phyloP scores from a whole-genome alignment of 495 filamentous ascomycete species.

The Daldinia bambusicola region DNA sequence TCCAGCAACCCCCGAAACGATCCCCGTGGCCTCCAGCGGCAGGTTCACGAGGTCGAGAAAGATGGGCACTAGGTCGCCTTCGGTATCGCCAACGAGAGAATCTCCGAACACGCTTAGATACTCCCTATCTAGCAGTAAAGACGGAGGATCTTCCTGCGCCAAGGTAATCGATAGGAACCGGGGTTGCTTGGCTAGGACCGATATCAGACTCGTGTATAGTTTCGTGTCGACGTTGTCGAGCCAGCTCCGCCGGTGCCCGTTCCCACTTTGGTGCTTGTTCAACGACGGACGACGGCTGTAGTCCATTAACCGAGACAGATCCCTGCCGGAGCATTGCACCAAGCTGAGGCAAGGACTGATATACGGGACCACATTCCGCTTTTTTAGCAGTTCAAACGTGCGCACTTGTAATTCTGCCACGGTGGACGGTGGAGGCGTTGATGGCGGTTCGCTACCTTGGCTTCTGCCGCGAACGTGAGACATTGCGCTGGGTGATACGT shows the following conservation, averaged over 20 bases:
- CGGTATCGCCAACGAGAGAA: slow-evolving; percentile 80
- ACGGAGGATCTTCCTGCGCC: slow-evolving; percentile 84
- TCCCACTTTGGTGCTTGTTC: slow-evolving; percentile 41
- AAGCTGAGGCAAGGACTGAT: slow-evolving; percentile 76
- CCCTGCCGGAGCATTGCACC: slow-evolving; percentile 81
- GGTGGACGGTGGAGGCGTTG: slow-evolving; percentile 80
- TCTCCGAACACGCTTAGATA: slow-evolving; percentile 73
- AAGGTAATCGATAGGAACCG: slow-evolving; percentile 88
- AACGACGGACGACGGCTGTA: slow-evolving; percentile 44
- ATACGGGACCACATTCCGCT: slow-evolving; percentile 75
- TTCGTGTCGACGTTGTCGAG: slow-evolving; percentile 66
- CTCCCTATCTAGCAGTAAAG: slow-evolving; percentile 79
- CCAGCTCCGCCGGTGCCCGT: slow-evolving; percentile 54
- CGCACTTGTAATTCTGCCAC: slow-evolving; percentile 80
- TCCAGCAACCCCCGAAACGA: slow-evolving; percentile 91
- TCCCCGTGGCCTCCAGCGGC: slow-evolving; percentile 89
- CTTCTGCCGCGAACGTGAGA: slow-evolving; percentile 62
- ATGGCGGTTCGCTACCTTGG: slow-evolving; percentile 63
- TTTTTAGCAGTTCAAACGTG: slow-evolving; percentile 81
- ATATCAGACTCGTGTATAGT: slow-evolving; percentile 73
- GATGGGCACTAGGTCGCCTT: slow-evolving; percentile 85
- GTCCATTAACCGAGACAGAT: slow-evolving; percentile 48
- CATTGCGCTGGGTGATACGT: slow-evolving; percentile 69
- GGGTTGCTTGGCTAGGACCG: slow-evolving; percentile 76
- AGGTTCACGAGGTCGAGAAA: slow-evolving; percentile 84